A percentile compares a stretch with the other conserved stretches of the same genome.
Evolutionary conservation across 2,329 filamentous ascomycete species (phyloP).

Genomic region (Geoglossum cookeanum): DNA sequence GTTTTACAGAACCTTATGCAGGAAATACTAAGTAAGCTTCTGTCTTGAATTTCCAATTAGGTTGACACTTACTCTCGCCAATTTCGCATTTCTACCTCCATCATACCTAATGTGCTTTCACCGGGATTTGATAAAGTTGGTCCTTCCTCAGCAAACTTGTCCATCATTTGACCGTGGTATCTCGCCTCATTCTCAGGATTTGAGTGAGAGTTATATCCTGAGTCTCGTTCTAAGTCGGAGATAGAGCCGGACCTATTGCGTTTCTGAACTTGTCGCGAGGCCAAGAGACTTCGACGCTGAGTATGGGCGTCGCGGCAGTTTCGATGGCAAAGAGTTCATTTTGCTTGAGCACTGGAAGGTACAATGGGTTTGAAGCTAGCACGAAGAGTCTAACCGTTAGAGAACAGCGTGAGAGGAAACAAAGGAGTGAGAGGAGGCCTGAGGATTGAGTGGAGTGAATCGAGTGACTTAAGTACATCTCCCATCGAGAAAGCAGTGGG

Average conservation of each 20-base stretch:
- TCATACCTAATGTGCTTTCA: slow-evolving; percentile 10
- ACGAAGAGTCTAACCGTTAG: not conserved
- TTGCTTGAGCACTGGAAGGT: not conserved
- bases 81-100: slow-evolving; percentile 8
- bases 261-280: not conserved
- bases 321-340: not conserved
- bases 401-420: not conserved
- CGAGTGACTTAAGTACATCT: not conserved
- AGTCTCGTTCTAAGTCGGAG: slow-evolving; percentile 5
- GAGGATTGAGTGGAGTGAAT: not conserved
- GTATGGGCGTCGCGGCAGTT: not conserved
- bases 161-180: slow-evolving; percentile 9
- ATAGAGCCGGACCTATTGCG: not conserved
- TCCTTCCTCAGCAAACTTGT: slow-evolving; percentile 9
- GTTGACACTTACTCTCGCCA: slow-evolving; percentile 9
- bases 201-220: slow-evolving; percentile 6
- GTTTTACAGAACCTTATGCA: slow-evolving; percentile 8
- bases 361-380: no score
- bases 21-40: slow-evolving; percentile 6
- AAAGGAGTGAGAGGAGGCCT: not conserved
- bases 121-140: slow-evolving; percentile 10
- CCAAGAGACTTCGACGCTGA: not conserved
- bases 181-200: slow-evolving; percentile 6
- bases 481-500: not conserved
- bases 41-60: slow-evolving; percentile 2